These are phyloP conservation scores for Huntiella bhutanensis DNA, from an alignment of 2,329 filamentous ascomycete species.

Conservation along the genomic window DNA sequence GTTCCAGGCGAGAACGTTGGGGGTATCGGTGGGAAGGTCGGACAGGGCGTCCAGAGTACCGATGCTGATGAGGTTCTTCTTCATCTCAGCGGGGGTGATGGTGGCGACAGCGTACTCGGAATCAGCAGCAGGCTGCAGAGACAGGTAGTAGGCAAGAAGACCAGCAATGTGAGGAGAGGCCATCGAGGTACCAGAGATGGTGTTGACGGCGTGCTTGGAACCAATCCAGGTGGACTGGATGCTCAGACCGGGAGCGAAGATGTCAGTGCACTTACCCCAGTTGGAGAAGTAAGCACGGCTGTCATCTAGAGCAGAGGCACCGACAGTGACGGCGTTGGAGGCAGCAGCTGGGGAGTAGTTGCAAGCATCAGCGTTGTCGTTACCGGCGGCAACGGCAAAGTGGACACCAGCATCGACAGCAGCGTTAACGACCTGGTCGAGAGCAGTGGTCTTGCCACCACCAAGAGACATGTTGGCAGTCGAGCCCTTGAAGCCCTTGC, in stretches of 20 bases:
- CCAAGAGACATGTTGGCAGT: conserved; percentile 99
- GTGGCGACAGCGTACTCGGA: conserved; percentile 79
- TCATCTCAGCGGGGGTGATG: conserved; percentile 86
- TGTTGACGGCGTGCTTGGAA: conserved; percentile 89
- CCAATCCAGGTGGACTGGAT: conserved; percentile 98
- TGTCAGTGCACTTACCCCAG: conserved; percentile 98
- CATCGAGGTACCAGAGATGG: conserved; percentile 98
- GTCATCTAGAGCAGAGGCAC: conserved; percentile 81
- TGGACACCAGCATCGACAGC: conserved; percentile 82
- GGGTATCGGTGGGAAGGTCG: conserved; percentile 70
- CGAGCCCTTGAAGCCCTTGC: conserved; percentile 96
- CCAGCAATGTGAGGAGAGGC: conserved; percentile 92
- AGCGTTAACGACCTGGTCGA: conserved; percentile 85
- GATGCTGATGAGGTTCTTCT: conserved; percentile 68
- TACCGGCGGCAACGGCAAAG: conserved; percentile 95
- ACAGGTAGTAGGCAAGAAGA: conserved; percentile 94
- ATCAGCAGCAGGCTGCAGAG: conserved; percentile 75
- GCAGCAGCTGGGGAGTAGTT: conserved; percentile 96
- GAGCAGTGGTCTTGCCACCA: conserved; percentile 83
- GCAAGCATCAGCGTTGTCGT: conserved; percentile 97
- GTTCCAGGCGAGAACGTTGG: conserved; percentile 97
- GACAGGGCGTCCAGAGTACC: conserved; percentile 60
- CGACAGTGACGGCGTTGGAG: conserved; percentile 81
- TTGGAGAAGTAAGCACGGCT: conserved; percentile 99
- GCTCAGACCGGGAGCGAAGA: conserved; percentile 93